phyloP scores from a whole-genome alignment of 2,329 filamentous ascomycete species.

The Dryadomyces quercus-mongolicae region DNA sequence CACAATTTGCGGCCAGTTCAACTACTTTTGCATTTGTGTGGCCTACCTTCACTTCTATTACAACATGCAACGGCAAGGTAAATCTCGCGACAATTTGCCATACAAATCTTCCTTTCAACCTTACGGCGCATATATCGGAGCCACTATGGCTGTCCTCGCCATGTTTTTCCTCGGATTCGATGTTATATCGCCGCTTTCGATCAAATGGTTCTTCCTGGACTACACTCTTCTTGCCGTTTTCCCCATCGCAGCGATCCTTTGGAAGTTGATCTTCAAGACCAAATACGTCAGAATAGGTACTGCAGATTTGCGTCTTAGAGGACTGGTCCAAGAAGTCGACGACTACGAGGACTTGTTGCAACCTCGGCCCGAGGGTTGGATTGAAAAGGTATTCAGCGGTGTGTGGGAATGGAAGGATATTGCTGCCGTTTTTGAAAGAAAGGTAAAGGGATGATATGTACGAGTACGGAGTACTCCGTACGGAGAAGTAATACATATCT shows the following conservation, averaged over 20 bases:
- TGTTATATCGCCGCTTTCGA: neutral
- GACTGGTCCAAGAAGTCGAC: slow-evolving; percentile 12
- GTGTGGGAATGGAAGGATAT: slow-evolving; percentile 1
- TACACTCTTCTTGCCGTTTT: slow-evolving; percentile 3
- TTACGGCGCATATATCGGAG: slow-evolving; percentile 8
- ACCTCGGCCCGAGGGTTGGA: neutral
- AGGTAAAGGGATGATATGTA: neutral
- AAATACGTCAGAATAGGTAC: slow-evolving; percentile 5
- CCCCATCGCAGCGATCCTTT: neutral
- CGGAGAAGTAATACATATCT: too few relatives aligned
- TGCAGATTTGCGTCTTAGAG: slow-evolving; percentile 10
- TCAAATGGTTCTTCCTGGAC: slow-evolving; percentile 5
- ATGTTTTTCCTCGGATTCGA: slow-evolving; percentile 4
- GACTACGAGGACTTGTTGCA: slow-evolving; percentile 24
- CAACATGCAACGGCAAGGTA: slow-evolving; percentile 40
- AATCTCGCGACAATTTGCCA: slow-evolving; percentile 38
- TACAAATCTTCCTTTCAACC: slow-evolving; percentile 33
- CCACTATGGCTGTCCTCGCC: slow-evolving; percentile 5
- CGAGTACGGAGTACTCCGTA: too few relatives aligned
- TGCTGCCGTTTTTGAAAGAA: neutral
- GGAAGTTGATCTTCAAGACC: slow-evolving; percentile 1
- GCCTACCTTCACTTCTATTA: slow-evolving; percentile 48
- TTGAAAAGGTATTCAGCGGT: slow-evolving; percentile 1
- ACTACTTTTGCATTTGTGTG: slow-evolving; percentile 42
- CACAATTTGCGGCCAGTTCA: slow-evolving; percentile 47